Evolutionary conservation across 768 basidiomycete species (phyloP).

Genomic region (Heimioporus sp.): DNA sequence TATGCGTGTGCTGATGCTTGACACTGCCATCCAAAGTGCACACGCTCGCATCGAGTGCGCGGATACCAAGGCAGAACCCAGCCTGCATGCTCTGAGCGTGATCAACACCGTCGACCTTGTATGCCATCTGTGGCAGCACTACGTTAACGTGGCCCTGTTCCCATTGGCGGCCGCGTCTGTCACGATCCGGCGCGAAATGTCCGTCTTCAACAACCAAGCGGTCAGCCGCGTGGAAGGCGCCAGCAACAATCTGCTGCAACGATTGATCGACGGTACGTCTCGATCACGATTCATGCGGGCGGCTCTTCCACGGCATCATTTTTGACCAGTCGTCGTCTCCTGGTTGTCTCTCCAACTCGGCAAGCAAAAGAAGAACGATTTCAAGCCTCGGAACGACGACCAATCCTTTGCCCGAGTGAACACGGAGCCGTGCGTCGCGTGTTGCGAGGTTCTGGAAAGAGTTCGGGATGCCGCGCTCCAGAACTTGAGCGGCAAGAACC

Average conservation of each 20-base stretch:
- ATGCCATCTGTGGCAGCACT: constrained; percentile 96
- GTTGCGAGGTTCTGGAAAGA: constrained; percentile 82
- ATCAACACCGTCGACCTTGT: constrained; percentile 79
- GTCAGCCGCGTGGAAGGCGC: constrained; percentile 83
- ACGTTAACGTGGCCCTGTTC: constrained; percentile 85
- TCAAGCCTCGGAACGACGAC: constrained; percentile 96
- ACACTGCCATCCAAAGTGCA: constrained; percentile 46
- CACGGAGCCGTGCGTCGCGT: constrained; percentile 87
- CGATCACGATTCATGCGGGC: not conserved
- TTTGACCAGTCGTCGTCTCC: constrained; percentile 55
- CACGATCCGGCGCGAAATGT: constrained; percentile 89
- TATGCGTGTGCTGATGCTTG: not conserved
- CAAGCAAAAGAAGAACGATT: constrained; percentile 95
- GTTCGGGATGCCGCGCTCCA: constrained; percentile 74
- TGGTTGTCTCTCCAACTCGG: constrained; percentile 77
- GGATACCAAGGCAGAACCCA: constrained; percentile 81
- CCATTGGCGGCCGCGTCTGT: constrained; percentile 85
- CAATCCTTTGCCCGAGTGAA: constrained; percentile 91
- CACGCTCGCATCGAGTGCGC: constrained; percentile 66
- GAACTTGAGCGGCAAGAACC: constrained; percentile 88
- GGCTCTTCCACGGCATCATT: not conserved
- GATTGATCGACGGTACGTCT: constrained; percentile 73
- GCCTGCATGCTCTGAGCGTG: constrained; percentile 60
- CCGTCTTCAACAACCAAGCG: constrained; percentile 85
- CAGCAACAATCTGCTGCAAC: constrained; percentile 77